Evolutionary conservation across 2,329 filamentous ascomycete species (phyloP), one percentile per base, ranked within the genome.

Genomic region (Diaporthe eres): DNA sequence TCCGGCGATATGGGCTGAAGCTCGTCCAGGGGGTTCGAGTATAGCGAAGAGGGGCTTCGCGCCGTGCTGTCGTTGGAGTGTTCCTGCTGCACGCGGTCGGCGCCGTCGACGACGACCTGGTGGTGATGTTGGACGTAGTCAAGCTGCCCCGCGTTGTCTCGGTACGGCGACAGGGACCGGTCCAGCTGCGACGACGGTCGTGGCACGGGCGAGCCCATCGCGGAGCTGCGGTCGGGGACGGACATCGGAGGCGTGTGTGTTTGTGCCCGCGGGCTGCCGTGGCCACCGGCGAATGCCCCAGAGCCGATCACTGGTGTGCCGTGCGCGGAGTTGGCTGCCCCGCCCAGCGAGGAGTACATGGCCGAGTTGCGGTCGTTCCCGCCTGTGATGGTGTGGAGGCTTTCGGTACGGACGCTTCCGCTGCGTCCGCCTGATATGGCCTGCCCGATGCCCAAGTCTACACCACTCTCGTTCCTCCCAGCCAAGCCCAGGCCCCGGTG

Each of bases 131-230:
- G 76, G 55, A 65, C 19, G 77, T 75, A 34, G 75, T 75, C 67
- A 49, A 55, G 57, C 70, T 63, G 68, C 47, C 77, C 61, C 9
- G 77, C 77, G 39, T 77, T 79, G 75, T 85, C 84, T 25, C 80
- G 80, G 73, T 85, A 86, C 39, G 83, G 82, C 19, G 81, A 81
- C 75, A 80, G 84, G 9, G 80, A 78, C 58, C 76, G 77, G 22
- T 80, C 77, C 28, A 75, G 78, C 39, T 75, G 76, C 17, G 65
- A 49, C 44, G 77, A 75, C 15, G 47, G 70, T 74, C 72, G 60
- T 12, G 60, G 51, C 19, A 74, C 37, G n/a, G 63, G 72, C 22
- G 75, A 70, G 5, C 67, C 67, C 49, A 60, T 49, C 25, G 42
- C 53, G 19, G 53, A 37, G 51, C 51, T 44, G 25, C 58, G 49